Base-by-base conservation (phyloP, 176 grass and related monocot genomes). In the Lolium rigidum region DNA sequence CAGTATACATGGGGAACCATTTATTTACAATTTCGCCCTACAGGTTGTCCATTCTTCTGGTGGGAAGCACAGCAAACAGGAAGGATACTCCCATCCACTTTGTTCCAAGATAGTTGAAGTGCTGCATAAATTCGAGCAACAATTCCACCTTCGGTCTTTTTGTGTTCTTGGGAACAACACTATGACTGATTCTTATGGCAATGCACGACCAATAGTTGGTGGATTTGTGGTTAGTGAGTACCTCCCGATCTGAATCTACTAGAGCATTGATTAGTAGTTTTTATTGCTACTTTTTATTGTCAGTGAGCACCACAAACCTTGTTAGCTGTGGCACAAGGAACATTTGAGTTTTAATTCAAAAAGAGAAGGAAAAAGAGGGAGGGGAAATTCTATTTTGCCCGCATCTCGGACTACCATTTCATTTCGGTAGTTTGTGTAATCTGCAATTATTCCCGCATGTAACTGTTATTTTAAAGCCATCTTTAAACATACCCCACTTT, bases 141-240 rank as follows among this genome's bases (percentile, higher is more conserved):
- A 88, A 39, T 99, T 99, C 82, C 58, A 93, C 76, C 88, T 99
- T 76, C 86, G 47, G 50, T 79, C 87, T 7, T 84, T 94, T 15
- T 93, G 90, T 92, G 88, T 96, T 86, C 91, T 96, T 73, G 82
- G 67, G 25, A 93, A 88, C 50, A 99, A 99, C 85, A 96, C 97
- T 5, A 86, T 59, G 14, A 83, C 71, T n/a, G 87, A 96, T 86
- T 91, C 89, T 68, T 63, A 86, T 18, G 87, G 92, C 51, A 93
- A 96, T 90, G 69, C 79, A 50, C n/a, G 65, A 65, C 94, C 94
- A 28, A 74, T 96, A 59, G 78, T 96, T 65, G 77, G 88, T 76
- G 97, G 92, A 75, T 84, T 99, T 94, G 63, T 91, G 88, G 94
- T 96, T 63, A 85, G 92, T 90, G 73, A 41, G 76, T 77, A 73